Evolutionary conservation across 345 rosid species (phyloP).

Genomic region (Populus deltoides): DNA sequence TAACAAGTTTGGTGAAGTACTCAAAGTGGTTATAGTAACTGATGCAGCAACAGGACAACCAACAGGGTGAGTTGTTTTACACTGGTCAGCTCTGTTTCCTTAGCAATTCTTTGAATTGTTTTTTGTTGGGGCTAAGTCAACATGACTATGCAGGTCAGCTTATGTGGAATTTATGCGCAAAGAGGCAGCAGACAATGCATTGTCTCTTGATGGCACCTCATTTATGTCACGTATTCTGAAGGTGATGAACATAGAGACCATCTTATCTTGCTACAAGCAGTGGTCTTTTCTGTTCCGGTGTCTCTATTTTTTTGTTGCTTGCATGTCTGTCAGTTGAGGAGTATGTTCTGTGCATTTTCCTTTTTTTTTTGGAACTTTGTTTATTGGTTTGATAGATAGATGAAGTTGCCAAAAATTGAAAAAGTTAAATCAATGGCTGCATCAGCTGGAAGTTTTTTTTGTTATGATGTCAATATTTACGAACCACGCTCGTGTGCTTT

Average conservation of each 20-base stretch:
- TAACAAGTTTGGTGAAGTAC: slow-evolving; percentile 85
- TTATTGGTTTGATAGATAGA: background rate
- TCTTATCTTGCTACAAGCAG: background rate
- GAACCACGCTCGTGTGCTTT: background rate
- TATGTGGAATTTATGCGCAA: slow-evolving; percentile 75
- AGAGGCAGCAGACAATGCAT: slow-evolving; percentile 86
- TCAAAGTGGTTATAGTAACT: slow-evolving; percentile 77
- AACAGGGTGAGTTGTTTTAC: slow-evolving; percentile 56
- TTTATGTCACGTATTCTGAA: slow-evolving; percentile 93
- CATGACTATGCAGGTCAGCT: slow-evolving; percentile 66
- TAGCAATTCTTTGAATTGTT: background rate
- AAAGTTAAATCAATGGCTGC: background rate
- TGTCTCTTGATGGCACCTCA: slow-evolving; percentile 77
- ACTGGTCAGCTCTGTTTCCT: background rate
- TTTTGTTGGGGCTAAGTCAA: background rate
- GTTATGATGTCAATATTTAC: background rate
- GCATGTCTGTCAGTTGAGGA: background rate
- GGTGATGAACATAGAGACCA: slow-evolving; percentile 38
- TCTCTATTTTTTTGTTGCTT: background rate
- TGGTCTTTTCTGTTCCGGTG: too few relatives aligned
- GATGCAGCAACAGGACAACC: slow-evolving; percentile 94
- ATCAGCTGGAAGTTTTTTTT: background rate
- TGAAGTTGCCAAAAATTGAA: background rate
- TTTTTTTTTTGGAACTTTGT: background rate
- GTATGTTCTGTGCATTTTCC: background rate